Evolutionary conservation across 208 protist species (phyloP).

Genomic region (Angomonas ambiguus): DNA sequence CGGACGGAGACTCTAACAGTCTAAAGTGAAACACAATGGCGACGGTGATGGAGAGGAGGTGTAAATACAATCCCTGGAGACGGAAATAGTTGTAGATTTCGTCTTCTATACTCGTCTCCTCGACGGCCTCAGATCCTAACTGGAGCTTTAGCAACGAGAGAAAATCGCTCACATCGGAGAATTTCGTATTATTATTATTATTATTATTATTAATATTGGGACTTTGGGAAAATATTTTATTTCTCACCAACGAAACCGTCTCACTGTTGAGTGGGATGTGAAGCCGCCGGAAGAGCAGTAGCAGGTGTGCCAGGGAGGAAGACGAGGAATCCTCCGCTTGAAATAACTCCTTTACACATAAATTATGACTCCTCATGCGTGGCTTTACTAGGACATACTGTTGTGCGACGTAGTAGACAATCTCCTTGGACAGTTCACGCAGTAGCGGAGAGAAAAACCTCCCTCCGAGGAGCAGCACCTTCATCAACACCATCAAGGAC

Average conservation of each 20-base stretch:
- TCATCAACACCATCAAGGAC: not conserved
- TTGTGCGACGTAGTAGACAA: not conserved
- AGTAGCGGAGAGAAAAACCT: not conserved
- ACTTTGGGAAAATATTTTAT: not conserved
- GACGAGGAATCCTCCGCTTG: not conserved
- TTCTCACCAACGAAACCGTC: not conserved
- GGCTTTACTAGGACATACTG: not conserved
- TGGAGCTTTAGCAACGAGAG: not conserved
- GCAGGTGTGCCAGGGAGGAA: not conserved
- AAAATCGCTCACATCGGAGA: not conserved
- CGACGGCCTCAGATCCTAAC: not conserved
- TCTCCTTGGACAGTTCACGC: not conserved
- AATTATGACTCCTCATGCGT: not conserved
- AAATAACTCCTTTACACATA: not conserved
- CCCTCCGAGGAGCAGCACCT: not conserved
- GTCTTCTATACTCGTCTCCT: not conserved
- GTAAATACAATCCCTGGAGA: not conserved
- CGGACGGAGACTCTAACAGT: not conserved
- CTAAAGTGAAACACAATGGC: not conserved
- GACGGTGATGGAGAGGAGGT: not conserved
- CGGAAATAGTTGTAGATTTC: slow-evolving; percentile 3
- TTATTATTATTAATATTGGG: slow-evolving; percentile 2
- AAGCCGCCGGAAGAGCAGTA: not conserved
- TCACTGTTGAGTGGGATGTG: not conserved
- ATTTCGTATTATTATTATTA: not conserved